Conservation (phyloP, 805 yeast genomes). For the Lachancea quebecensis region DNA sequence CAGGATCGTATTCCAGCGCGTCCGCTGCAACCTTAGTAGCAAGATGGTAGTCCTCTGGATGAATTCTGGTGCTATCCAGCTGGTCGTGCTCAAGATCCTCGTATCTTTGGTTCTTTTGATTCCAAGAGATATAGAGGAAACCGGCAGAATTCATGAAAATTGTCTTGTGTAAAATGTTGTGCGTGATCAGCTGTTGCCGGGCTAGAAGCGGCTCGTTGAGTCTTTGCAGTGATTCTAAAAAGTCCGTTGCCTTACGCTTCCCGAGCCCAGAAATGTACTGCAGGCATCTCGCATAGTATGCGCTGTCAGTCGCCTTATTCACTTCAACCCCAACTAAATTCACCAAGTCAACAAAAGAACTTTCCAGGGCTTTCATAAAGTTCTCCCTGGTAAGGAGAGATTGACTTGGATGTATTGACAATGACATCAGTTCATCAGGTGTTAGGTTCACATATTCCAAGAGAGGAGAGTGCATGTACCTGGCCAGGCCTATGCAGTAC, state of each 20-base stretch:
- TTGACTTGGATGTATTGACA: constrained; percentile 69
- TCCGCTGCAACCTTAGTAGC: constrained; percentile 98
- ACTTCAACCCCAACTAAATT: constrained; percentile 91
- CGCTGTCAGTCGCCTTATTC: constrained; percentile 72
- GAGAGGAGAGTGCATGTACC: constrained; percentile 90
- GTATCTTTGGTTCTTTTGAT: constrained; percentile 38
- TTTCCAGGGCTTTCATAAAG: constrained; percentile 59
- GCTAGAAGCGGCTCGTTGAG: constrained; percentile 46
- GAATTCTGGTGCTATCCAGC: constrained; percentile 91
- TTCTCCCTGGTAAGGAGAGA: constrained; percentile 56
- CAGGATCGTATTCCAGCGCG: constrained; percentile 93
- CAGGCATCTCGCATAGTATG: constrained; percentile 61
- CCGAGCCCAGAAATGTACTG: constrained; percentile 90
- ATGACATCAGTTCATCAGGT: constrained; percentile 63
- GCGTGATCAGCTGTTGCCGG: constrained; percentile 83
- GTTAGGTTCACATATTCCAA: constrained; percentile 73
- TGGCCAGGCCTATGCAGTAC: constrained; percentile 83
- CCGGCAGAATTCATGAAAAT: constrained; percentile 90
- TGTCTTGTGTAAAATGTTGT: constrained; percentile 67
- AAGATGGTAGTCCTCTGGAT: constrained; percentile 94
- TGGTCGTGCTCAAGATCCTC: constrained; percentile 63
- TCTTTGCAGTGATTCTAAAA: constrained; percentile 69
- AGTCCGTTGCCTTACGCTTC: constrained; percentile 86
- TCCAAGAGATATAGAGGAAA: constrained; percentile 70
- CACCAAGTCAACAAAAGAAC: constrained; percentile 82